These are phyloP conservation scores for Melampsora medusae DNA, from an alignment of 1,284 basidiomycete genomes.

Conservation along the genomic window DNA sequence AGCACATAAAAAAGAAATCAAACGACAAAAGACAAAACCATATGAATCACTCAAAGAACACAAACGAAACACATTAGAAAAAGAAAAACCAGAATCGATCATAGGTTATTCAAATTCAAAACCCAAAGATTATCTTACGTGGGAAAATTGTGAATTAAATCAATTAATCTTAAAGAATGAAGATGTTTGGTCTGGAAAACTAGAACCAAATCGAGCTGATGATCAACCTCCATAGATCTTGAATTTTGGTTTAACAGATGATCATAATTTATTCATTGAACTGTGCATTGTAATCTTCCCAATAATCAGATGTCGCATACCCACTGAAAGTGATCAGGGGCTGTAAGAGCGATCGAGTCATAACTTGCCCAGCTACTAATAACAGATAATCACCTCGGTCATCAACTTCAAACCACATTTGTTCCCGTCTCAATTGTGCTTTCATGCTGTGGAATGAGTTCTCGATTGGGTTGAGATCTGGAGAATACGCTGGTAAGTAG, in stretches of 20 bases:
- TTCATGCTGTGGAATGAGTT: neutral
- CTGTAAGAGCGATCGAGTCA: too few relatives aligned
- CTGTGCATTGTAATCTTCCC: too few relatives aligned
- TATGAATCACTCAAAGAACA: constrained; percentile 5
- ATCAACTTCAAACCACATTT: neutral
- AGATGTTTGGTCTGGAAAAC: constrained; percentile 29
- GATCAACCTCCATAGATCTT: neutral
- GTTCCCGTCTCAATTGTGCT: neutral
- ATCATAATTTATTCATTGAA: neutral
- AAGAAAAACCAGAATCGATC: constrained; percentile 32
- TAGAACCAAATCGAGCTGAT: neutral
- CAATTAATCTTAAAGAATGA: constrained; percentile 38
- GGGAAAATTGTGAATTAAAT: constrained; percentile 34
- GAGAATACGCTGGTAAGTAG: constrained; percentile 7
- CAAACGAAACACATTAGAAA: neutral
- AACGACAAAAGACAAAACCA: constrained; percentile 13
- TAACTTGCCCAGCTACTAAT: too few relatives aligned
- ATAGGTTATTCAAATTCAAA: constrained; percentile 35
- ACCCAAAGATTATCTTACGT: constrained; percentile 20
- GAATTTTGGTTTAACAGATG: constrained; percentile 32
- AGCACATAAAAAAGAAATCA: constrained; percentile 34
- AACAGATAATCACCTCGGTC: too few relatives aligned
- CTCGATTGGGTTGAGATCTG: constrained; percentile 15
- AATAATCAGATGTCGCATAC: too few relatives aligned
- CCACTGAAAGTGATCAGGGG: too few relatives aligned